These are phyloP conservation scores for Vigna hirtella DNA, from an alignment of 306 rosid genomes.

Conservation along the genomic window DNA sequence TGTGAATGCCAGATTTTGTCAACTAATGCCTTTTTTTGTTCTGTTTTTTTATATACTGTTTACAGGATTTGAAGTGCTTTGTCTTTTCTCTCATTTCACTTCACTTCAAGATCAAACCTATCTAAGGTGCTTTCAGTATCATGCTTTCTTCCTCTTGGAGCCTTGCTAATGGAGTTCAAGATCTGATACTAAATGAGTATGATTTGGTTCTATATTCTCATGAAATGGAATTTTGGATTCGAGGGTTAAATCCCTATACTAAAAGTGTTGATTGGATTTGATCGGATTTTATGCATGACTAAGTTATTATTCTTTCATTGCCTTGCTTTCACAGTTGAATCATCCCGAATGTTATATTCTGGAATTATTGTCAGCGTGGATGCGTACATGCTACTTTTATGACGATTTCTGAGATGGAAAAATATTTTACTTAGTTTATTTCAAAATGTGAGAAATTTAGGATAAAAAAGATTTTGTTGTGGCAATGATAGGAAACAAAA, in stretches of 20 bases:
- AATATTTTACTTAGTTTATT: background rate
- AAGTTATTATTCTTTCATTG: background rate
- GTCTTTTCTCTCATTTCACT: slow-evolving; percentile 95
- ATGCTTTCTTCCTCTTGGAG: slow-evolving; percentile 24
- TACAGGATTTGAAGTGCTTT: slow-evolving; percentile 96
- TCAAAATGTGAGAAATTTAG: no score
- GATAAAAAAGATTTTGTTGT: no score
- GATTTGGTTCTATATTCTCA: slow-evolving; percentile 18
- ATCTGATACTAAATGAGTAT: slow-evolving; percentile 28
- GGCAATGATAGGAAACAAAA: no score
- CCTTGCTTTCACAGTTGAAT: background rate
- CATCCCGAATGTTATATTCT: background rate
- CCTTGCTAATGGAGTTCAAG: slow-evolving; percentile 23
- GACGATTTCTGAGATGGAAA: background rate
- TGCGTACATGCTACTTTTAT: background rate
- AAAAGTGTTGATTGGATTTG: slow-evolving; percentile 16
- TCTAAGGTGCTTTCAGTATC: slow-evolving; percentile 48
- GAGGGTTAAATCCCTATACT: slow-evolving; percentile 21
- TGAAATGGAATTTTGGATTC: slow-evolving; percentile 27
- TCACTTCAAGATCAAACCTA: slow-evolving; percentile 98
- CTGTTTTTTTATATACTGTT: slow-evolving; percentile 36
- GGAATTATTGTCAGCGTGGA: background rate
- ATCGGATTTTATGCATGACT: slow-evolving; percentile 24
- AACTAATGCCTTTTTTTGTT: background rate
- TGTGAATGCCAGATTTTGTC: background rate